A percentile compares a stretch with the other conserved stretches of the same genome.
Evolutionary conservation across 495 filamentous ascomycete genomes (phyloP).

Genomic region (Glonium stellatum): DNA sequence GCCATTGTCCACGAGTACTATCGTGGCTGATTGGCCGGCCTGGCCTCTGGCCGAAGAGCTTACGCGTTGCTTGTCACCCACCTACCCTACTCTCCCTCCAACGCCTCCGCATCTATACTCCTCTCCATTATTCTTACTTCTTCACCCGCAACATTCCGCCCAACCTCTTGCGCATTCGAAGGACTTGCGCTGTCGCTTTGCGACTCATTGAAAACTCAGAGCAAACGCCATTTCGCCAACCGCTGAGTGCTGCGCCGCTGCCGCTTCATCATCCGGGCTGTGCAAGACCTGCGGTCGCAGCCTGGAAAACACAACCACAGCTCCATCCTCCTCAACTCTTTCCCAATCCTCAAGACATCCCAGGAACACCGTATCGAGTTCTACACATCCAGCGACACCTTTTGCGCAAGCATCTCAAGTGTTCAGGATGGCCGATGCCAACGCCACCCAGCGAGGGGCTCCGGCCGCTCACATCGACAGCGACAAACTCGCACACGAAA

Average conservation of each 20-base stretch:
- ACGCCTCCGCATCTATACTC: background rate
- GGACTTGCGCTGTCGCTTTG: constrained; percentile 1
- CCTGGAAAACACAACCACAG: background rate
- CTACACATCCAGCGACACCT: background rate
- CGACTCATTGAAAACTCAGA: background rate
- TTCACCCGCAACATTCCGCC: background rate
- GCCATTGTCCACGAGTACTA: background rate
- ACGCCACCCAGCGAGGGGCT: constrained; percentile 17
- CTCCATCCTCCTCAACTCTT: background rate
- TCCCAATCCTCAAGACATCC: background rate
- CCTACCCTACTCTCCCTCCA: background rate
- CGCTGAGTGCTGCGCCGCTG: background rate
- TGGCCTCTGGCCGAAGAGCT: background rate
- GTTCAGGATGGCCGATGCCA: constrained; percentile 24
- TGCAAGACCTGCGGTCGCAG: constrained; percentile 10
- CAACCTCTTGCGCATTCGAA: background rate
- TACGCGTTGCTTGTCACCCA: background rate
- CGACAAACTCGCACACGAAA: constrained; percentile 36
- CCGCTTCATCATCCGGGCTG: constrained; percentile 8
- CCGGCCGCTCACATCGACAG: constrained; percentile 13
- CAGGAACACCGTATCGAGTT: background rate
- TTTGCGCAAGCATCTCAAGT: constrained; percentile 3
- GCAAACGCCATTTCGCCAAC: background rate
- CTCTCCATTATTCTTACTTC: constrained; percentile 1
- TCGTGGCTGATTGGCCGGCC: background rate